These are phyloP conservation scores for Alternaria conjuncta DNA, from an alignment of 2,329 filamentous ascomycete species.

Conservation along the genomic window DNA sequence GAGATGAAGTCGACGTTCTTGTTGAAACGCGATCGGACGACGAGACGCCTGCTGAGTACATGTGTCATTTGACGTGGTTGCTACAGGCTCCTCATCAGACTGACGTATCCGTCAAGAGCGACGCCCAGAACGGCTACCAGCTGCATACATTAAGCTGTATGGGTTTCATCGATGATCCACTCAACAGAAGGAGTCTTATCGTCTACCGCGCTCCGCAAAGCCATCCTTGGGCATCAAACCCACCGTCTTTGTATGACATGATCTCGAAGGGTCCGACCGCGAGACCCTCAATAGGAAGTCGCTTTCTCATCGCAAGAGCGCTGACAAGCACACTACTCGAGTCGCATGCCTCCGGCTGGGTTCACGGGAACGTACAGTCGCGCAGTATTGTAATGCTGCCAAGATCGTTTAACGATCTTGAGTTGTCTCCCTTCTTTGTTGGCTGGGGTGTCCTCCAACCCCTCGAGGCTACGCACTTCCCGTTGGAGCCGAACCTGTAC, in stretches of 20 bases:
- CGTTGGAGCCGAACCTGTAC: slow-evolving; percentile 53
- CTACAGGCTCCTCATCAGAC: slow-evolving; percentile 12
- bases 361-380: slow-evolving; percentile 21
- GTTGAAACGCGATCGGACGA: slow-evolving; percentile 80
- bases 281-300: slow-evolving; percentile 8
- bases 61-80: slow-evolving; percentile 23
- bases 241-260: slow-evolving; percentile 13
- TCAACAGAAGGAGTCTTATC: slow-evolving; percentile 14
- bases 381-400: slow-evolving; percentile 17
- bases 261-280: slow-evolving; percentile 9
- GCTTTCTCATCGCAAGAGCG: slow-evolving; percentile 14
- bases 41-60: slow-evolving; percentile 14
- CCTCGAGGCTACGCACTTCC: not conserved
- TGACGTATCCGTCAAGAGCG: slow-evolving; percentile 1
- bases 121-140: slow-evolving; percentile 9
- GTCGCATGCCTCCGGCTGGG: slow-evolving; percentile 16
- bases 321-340: slow-evolving; percentile 15
- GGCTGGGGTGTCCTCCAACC: slow-evolving; percentile 20
- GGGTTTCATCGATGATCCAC: slow-evolving; percentile 22
- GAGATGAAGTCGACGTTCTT: slow-evolving; percentile 17
- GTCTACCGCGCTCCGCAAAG: slow-evolving; percentile 17
- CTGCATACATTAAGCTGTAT: slow-evolving; percentile 19
- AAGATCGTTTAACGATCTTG: slow-evolving; percentile 8
- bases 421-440: slow-evolving; percentile 16
- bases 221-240: slow-evolving; percentile 18